Conservation (phyloP, 306 rosid genomes). For the Vicia sativa region DNA sequence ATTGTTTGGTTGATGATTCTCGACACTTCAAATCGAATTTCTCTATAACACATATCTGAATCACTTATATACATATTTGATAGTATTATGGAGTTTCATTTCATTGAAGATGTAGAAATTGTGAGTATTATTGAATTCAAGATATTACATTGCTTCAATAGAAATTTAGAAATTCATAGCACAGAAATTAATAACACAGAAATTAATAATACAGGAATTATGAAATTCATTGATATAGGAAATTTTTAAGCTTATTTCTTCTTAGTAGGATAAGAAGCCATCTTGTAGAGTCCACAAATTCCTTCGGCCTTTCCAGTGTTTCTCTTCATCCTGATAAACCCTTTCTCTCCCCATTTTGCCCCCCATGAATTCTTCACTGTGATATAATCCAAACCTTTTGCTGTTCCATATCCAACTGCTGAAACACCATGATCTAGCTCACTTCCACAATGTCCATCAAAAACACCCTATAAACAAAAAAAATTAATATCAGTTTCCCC, state of each 20-base stretch:
- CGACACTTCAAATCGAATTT: too few relatives aligned
- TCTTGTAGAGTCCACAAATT: conserved; percentile 77
- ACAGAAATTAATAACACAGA: not conserved
- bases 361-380: conserved; percentile 92
- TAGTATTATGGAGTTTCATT: too few relatives aligned
- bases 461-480: conserved; percentile 59
- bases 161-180: conserved; percentile 13
- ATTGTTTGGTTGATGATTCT: too few relatives aligned
- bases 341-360: conserved; percentile 92
- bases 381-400: conserved; percentile 75
- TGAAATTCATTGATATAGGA: not conserved
- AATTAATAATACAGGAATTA: not conserved
- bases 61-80: too few relatives aligned
- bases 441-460: conserved; percentile 77
- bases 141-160: conserved; percentile 35
- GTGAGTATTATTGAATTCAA: conserved; percentile 22
- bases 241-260: conserved; percentile 36
- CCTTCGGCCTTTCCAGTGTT: conserved; percentile 79
- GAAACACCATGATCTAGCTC: conserved; percentile 92
- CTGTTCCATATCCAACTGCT: conserved; percentile 85
- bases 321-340: conserved; percentile 77
- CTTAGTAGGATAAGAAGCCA: conserved; percentile 93
- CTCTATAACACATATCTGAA: too few relatives aligned
- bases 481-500: too few relatives aligned
- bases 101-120: too few relatives aligned